These are phyloP conservation scores for Passalora sequoiae DNA, from an alignment of 2,329 filamentous ascomycete genomes.

Conservation along the genomic window DNA sequence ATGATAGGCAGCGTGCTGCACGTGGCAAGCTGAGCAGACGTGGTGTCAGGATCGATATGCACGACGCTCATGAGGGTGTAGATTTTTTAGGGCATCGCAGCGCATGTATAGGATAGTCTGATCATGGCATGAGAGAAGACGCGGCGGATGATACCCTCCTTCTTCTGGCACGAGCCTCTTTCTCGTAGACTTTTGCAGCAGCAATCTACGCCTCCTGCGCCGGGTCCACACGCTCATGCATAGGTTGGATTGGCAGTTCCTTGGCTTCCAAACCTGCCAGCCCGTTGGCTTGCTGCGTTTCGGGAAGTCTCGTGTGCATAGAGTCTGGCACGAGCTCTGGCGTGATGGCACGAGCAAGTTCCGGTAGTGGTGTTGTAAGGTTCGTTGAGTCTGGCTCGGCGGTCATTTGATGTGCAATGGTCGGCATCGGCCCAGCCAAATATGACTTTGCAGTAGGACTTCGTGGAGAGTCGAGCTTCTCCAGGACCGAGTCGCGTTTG, in stretches of 20 bases:
- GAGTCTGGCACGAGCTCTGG: conserved; percentile 35
- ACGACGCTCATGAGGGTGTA: too few species aligned
- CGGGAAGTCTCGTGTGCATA: conserved; percentile 32
- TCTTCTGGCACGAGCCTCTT: neutral
- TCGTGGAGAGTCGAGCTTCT: conserved; percentile 32
- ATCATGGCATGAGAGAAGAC: neutral
- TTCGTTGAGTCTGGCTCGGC: conserved; percentile 34
- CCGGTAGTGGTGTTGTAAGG: conserved; percentile 12
- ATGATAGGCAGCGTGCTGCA: too few species aligned
- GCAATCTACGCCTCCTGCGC: conserved; percentile 8
- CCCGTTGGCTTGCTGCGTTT: conserved; percentile 5
- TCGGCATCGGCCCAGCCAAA: conserved; percentile 16
- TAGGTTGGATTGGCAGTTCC: conserved; percentile 29
- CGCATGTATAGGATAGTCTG: too few species aligned
- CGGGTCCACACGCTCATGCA: conserved; percentile 34
- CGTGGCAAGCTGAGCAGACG: too few species aligned
- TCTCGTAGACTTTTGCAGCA: conserved; percentile 1
- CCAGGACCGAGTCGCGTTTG: conserved; percentile 35
- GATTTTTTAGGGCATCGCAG: too few species aligned
- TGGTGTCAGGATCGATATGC: too few species aligned
- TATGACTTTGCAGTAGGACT: conserved; percentile 23
- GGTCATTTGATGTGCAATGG: conserved; percentile 19
- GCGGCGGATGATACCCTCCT: conserved; percentile 1
- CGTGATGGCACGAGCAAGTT: conserved; percentile 25
- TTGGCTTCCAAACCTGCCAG: conserved; percentile 28